These are phyloP conservation scores for Sedum album DNA, from an alignment of 164 flowering plant species.

Conservation along the genomic window DNA sequence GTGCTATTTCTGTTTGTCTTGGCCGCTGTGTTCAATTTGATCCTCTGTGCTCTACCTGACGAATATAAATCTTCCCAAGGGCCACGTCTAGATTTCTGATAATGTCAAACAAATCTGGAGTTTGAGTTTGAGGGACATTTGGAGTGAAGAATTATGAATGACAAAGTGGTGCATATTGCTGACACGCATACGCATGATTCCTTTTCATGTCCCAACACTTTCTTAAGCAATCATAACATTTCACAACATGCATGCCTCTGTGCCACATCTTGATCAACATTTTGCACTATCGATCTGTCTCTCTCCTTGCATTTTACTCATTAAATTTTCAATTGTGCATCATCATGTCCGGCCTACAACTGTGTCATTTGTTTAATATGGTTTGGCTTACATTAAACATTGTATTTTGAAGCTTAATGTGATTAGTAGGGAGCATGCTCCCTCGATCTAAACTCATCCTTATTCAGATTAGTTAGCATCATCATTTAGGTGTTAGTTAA, in stretches of 20 bases:
- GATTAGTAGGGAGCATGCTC: too few relatives aligned
- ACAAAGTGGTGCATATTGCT: not conserved
- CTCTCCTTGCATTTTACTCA: not conserved
- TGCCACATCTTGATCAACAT: not conserved
- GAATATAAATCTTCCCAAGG: not conserved
- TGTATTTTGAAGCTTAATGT: too few relatives aligned
- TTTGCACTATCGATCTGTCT: not conserved
- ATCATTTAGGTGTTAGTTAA: not conserved
- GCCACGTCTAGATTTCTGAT: not conserved
- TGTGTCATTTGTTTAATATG: not conserved
- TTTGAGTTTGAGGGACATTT: too few relatives aligned
- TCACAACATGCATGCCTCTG: slow-evolving; percentile 5
- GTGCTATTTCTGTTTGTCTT: not conserved
- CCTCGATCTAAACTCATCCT: not conserved
- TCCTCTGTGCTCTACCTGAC: not conserved
- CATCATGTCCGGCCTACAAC: not conserved
- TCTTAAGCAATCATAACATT: slow-evolving; percentile 5
- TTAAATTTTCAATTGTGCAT: not conserved
- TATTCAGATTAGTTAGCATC: too few relatives aligned
- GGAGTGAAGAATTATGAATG: too few relatives aligned
- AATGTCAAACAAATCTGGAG: too few relatives aligned
- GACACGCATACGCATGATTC: slow-evolving; percentile 1
- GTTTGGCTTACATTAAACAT: not conserved
- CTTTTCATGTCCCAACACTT: slow-evolving; percentile 4
- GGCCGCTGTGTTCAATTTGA: not conserved